A percentile compares a stretch with the other conserved stretches of the same genome.
These are phyloP conservation scores for Pythium folliculosum DNA, from an alignment of 352 stramenopile genomes.

Conservation along the genomic window DNA sequence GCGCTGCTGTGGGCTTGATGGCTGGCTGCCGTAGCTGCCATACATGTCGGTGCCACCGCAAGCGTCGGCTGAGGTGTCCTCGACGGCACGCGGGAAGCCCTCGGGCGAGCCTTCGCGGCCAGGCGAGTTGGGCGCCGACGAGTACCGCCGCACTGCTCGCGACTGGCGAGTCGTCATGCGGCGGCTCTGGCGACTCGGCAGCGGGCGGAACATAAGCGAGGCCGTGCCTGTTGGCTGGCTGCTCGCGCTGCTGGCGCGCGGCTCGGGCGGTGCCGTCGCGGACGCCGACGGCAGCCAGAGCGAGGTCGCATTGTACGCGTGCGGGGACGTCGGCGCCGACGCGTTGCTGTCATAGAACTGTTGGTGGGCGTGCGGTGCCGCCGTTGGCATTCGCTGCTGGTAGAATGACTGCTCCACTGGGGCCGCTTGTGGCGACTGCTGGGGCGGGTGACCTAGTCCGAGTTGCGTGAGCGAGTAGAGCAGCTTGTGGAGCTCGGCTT, in stretches of 20 bases:
- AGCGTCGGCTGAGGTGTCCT: not conserved
- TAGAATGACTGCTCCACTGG: not conserved
- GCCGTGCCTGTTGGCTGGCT: slow-evolving; percentile 5
- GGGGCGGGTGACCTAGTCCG: slow-evolving; percentile 33
- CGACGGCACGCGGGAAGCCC: slow-evolving; percentile 2
- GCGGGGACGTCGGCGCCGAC: slow-evolving; percentile 18
- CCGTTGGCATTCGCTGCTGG: not conserved
- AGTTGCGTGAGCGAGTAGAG: slow-evolving; percentile 63
- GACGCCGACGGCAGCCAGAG: slow-evolving; percentile 16
- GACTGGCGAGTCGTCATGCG: slow-evolving; percentile 15
- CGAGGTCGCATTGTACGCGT: slow-evolving; percentile 9
- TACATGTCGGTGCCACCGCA: not conserved
- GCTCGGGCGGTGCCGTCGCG: not conserved
- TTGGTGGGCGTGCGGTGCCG: not conserved
- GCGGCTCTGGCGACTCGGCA: slow-evolving; percentile 19
- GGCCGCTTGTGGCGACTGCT: slow-evolving; percentile 10
- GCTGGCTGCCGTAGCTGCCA: slow-evolving; percentile 6
- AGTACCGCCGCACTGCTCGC: slow-evolving; percentile 4
- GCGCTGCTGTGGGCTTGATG: slow-evolving; percentile 10
- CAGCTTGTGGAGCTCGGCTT: slow-evolving; percentile 60
- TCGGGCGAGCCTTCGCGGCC: not conserved
- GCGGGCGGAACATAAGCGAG: slow-evolving; percentile 18
- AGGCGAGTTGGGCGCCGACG: slow-evolving; percentile 19
- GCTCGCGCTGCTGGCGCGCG: not conserved
- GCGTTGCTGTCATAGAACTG: not conserved